A percentile compares a stretch with the other conserved stretches of the same genome.
Conservation (phyloP, 495 filamentous ascomycete genomes). For the Glonium stellatum region DNA sequence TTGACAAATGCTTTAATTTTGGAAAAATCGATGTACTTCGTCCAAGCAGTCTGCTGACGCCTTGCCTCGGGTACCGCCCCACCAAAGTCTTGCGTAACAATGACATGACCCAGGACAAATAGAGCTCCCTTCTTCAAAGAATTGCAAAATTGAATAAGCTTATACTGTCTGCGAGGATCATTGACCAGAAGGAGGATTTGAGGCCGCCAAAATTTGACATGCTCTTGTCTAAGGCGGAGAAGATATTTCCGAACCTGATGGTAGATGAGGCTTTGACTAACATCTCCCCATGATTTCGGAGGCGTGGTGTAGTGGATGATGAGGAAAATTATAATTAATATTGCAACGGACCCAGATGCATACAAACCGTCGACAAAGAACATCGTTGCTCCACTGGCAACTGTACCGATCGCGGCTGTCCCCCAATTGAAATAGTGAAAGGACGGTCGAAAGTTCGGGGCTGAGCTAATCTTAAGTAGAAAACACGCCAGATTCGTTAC, state of each 20-base stretch:
- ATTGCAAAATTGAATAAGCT: constrained; percentile 85
- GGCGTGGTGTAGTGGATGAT: constrained; percentile 79
- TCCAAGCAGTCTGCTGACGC: constrained; percentile 73
- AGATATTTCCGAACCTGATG: constrained; percentile 89
- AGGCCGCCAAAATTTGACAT: constrained; percentile 88
- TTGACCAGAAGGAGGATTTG: constrained; percentile 81
- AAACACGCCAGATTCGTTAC: constrained; percentile 84
- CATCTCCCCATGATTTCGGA: constrained; percentile 85
- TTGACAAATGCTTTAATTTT: constrained; percentile 87
- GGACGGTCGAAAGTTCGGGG: constrained; percentile 80
- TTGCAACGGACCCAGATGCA: constrained; percentile 64
- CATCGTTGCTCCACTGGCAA: constrained; percentile 73
- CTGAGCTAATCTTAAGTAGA: constrained; percentile 83
- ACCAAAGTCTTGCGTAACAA: constrained; percentile 76
- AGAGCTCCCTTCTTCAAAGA: constrained; percentile 81
- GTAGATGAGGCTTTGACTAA: constrained; percentile 82
- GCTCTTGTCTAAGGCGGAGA: constrained; percentile 71
- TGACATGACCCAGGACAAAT: constrained; percentile 81
- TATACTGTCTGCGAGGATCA: constrained; percentile 67
- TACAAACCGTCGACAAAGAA: constrained; percentile 84
- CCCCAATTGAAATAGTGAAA: constrained; percentile 87
- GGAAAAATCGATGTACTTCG: constrained; percentile 78
- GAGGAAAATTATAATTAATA: constrained; percentile 69
- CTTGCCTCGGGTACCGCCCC: constrained; percentile 72
- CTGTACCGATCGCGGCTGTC: constrained; percentile 65